Percentiles rank a stretch among this genome's conserved stretches.
Evolutionary conservation across 2,329 filamentous ascomycete species (phyloP).

Genomic region (Alternaria incomplexa): DNA sequence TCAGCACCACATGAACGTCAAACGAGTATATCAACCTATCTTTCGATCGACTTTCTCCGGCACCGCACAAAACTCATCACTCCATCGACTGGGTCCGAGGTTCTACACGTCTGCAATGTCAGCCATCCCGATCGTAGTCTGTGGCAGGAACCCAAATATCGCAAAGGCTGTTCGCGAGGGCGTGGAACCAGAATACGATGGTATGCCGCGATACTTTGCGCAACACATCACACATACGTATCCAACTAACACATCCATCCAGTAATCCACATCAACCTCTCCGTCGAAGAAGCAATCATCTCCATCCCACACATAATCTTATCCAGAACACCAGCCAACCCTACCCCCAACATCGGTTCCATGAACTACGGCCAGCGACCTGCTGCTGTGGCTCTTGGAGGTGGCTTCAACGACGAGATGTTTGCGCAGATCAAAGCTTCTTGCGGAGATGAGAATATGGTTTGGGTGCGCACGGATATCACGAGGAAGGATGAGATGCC

Average conservation of each 20-base stretch:
- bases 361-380: background rate
- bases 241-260: background rate
- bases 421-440: background rate
- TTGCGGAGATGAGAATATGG: conserved; percentile 5
- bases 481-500: conserved; percentile 4
- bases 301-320: conserved; percentile 12
- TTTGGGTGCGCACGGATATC: conserved; percentile 14
- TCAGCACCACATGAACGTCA: background rate
- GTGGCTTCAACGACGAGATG: background rate
- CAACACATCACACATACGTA: background rate
- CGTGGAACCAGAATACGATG: conserved; percentile 20
- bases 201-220: background rate
- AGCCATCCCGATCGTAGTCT: conserved; percentile 18
- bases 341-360: background rate
- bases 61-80: background rate
- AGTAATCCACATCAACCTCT: conserved; percentile 21
- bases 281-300: conserved; percentile 6
- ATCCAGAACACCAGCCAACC: background rate
- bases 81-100: background rate
- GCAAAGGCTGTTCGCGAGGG: conserved; percentile 7
- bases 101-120: conserved; percentile 6
- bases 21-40: background rate
- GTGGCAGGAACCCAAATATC: conserved; percentile 14
- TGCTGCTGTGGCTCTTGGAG: background rate
- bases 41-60: background rate